Base-by-base conservation (phyloP, 345 rosid species). In the Lepidium africanum region DNA sequence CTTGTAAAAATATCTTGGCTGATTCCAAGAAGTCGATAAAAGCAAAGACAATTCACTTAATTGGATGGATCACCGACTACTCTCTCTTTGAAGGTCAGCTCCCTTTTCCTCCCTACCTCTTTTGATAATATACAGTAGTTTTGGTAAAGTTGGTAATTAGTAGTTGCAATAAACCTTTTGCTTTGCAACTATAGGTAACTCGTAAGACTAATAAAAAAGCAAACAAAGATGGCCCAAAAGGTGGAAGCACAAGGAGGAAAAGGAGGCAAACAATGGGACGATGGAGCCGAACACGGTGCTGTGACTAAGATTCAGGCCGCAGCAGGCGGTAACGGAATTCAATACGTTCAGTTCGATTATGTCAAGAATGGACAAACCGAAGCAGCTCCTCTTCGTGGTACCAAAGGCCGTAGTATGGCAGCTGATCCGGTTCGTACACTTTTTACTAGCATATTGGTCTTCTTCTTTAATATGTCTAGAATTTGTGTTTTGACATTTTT, bases 231-330 rank as follows among this genome's bases (percentile, higher is more conserved):
- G 69, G 69, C 69, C 0, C 47, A 45, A 60, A 70, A 60, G 53
- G 59, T 59, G 36, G 67, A 70, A 30, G 74, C 53, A 40, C 67
- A 40, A 39, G 74, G 67, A 42, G 67, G 60, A 3, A 51, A 41
- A 4, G 70, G 52, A 8, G 70, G 70, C 7, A 42, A 30, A 33
- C 61, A 27, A 41, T 66, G 70, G 70, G 61, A 54, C n/a, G 71
- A 53, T 54, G 71, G 62, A 53, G 53, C 52, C 1, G 33, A 17
- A 16, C 41, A 66, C 9, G 71, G 53, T 1, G 70, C 13, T 2
- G 70, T 66, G 7, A 66, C 61, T 32, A 63, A 63, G 57, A 63
- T 63, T 49, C 57, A 48, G 35, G 58, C 14, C 4, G 58, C 7
- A 47, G 47, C 59, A 8, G 58, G 48, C 1, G 58, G 37, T 0